These are phyloP conservation scores for Microstroma glucosiphilum DNA, from an alignment of 1,284 basidiomycete genomes.

Conservation along the genomic window DNA sequence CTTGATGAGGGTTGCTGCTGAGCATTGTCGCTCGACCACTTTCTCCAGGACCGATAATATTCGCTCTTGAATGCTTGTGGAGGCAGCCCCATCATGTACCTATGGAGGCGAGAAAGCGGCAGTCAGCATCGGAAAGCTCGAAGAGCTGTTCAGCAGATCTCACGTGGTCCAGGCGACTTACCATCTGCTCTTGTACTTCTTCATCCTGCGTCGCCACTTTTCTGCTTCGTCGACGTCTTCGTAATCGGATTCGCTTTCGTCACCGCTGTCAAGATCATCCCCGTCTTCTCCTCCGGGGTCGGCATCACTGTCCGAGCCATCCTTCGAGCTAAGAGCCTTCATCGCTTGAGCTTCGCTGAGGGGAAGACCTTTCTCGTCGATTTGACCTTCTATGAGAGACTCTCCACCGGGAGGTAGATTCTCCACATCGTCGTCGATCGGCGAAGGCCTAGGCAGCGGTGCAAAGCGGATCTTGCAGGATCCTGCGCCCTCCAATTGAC, in stretches of 20 bases:
- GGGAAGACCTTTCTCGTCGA: not conserved
- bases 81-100: slow-evolving; percentile 43
- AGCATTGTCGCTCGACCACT: not conserved
- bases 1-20: not conserved
- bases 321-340: not conserved
- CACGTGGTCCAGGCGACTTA: slow-evolving; percentile 4
- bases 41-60: slow-evolving; percentile 15
- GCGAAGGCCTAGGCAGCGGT: slow-evolving; percentile 22
- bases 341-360: not conserved
- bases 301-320: slow-evolving; percentile 1
- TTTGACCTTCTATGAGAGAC: not conserved
- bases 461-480: slow-evolving; percentile 25
- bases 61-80: slow-evolving; percentile 34
- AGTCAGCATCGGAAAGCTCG: too few species aligned
- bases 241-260: not conserved
- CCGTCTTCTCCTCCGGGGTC: not conserved
- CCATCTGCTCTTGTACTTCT: slow-evolving; percentile 31
- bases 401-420: not conserved
- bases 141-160: too few species aligned
- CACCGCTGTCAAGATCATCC: not conserved
- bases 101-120: not conserved
- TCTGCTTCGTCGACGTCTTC: slow-evolving; percentile 26
- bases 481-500: not conserved
- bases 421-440: not conserved
- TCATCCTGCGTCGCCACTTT: slow-evolving; percentile 17